These are phyloP conservation scores for Polytrichum commune DNA, from an alignment of 225 moss, liverwort and hornwort species.

Conservation along the genomic window DNA sequence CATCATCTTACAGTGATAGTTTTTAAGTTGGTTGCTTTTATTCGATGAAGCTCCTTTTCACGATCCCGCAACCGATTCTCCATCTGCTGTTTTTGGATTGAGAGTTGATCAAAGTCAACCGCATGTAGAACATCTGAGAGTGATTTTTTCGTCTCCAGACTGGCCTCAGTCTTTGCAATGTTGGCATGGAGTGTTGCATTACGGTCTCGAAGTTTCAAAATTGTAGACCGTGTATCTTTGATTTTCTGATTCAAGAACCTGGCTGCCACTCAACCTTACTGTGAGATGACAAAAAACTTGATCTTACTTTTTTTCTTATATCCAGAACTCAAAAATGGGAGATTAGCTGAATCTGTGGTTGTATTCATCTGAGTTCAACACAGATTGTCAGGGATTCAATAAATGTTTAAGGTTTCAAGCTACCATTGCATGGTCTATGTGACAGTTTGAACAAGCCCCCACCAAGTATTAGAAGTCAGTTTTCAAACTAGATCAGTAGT, in stretches of 20 bases:
- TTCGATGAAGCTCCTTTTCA: constrained; percentile 49
- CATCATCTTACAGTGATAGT: constrained; percentile 46
- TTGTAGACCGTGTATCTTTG: constrained; percentile 50
- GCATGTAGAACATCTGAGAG: constrained; percentile 85
- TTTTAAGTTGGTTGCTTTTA: constrained; percentile 73
- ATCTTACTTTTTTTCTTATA: too few species aligned
- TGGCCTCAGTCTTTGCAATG: constrained; percentile 51
- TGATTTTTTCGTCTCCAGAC: constrained; percentile 73
- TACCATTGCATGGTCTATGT: not conserved
- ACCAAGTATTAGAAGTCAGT: too few species aligned
- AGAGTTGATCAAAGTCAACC: constrained; percentile 86
- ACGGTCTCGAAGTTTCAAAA: constrained; percentile 59
- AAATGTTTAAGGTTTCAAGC: too few species aligned
- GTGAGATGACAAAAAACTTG: not conserved
- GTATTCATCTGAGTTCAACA: too few species aligned
- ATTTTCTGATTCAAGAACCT: constrained; percentile 80
- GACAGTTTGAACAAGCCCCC: too few species aligned
- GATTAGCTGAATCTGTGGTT: too few species aligned
- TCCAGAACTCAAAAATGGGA: too few species aligned
- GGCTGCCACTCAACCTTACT: constrained; percentile 29
- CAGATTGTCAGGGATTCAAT: too few species aligned
- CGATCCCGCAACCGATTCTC: constrained; percentile 58
- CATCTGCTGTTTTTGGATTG: constrained; percentile 80
- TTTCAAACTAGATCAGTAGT: too few species aligned
- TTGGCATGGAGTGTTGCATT: constrained; percentile 59